Evolutionary conservation across 148 eudicot genomes (phyloP).

Genomic region (Limonium bicolor): DNA sequence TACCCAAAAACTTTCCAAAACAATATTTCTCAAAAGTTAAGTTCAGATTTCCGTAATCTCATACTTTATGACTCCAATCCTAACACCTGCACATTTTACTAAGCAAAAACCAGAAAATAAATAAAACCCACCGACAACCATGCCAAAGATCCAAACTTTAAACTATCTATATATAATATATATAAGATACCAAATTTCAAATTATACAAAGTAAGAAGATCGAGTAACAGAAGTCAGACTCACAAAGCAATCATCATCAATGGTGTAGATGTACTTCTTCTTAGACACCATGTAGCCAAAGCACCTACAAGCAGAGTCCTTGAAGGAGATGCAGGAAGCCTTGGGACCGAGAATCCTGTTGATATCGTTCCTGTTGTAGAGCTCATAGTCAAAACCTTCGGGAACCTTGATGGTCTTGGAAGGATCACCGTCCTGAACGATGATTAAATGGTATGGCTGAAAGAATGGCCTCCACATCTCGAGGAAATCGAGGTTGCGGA

Average conservation of each 20-base stretch:
- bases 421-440: slow-evolving; percentile 83
- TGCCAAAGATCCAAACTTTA: too few species aligned
- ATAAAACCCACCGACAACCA: too few species aligned
- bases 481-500: slow-evolving; percentile 74
- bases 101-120: too few species aligned
- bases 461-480: slow-evolving; percentile 84
- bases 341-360: slow-evolving; percentile 68
- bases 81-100: too few species aligned
- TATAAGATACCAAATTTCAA: too few species aligned
- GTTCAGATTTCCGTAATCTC: too few species aligned
- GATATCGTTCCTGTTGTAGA: slow-evolving; percentile 65
- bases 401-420: slow-evolving; percentile 45
- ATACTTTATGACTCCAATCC: too few species aligned
- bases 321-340: slow-evolving; percentile 69
- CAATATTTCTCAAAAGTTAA: too few species aligned
- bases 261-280: slow-evolving; percentile 84
- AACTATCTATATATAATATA: too few species aligned
- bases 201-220: too few species aligned
- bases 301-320: slow-evolving; percentile 84
- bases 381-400: slow-evolving; percentile 73
- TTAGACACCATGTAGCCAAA: slow-evolving; percentile 78
- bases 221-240: too few species aligned
- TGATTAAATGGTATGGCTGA: slow-evolving; percentile 62
- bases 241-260: slow-evolving; percentile 89
- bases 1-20: too few species aligned